Percentiles rank a stretch among this genome's conserved stretches.
phyloP scores from a whole-genome alignment of 352 stramenopile genomes.

The Elongisporangium undulatum region DNA sequence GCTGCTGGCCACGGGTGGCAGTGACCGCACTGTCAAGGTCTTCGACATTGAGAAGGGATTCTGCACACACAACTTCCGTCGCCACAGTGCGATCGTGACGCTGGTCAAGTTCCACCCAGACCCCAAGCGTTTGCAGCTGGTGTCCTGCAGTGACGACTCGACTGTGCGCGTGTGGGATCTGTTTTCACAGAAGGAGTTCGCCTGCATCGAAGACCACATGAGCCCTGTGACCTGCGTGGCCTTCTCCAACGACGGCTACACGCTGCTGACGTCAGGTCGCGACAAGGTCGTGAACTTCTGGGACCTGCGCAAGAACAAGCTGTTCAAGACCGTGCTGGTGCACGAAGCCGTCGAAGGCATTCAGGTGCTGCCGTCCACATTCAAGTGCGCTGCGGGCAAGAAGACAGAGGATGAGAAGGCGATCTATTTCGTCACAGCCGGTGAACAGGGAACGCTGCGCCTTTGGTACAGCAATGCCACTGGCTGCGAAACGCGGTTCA shows the following conservation, averaged over 20 bases:
- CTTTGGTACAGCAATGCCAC: slow-evolving; percentile 49
- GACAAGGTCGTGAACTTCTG: slow-evolving; percentile 94
- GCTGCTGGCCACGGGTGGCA: slow-evolving; percentile 94
- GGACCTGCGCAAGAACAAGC: slow-evolving; percentile 69
- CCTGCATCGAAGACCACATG: slow-evolving; percentile 94
- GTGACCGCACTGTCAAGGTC: slow-evolving; percentile 94
- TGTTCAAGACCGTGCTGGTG: slow-evolving; percentile 92
- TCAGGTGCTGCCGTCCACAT: slow-evolving; percentile 71
- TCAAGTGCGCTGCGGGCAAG: slow-evolving; percentile 39
- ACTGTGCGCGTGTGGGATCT: slow-evolving; percentile 85
- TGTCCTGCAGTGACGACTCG: slow-evolving; percentile 73
- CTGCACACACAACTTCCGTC: slow-evolving; percentile 93
- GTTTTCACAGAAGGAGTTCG: slow-evolving; percentile 77
- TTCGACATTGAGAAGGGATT: slow-evolving; percentile 92
- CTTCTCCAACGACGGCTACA: slow-evolving; percentile 87
- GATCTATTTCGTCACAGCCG: slow-evolving; percentile 91
- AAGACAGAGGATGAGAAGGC: slow-evolving; percentile 41
- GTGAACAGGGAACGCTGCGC: slow-evolving; percentile 88
- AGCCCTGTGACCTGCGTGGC: slow-evolving; percentile 92
- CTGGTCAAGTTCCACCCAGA: slow-evolving; percentile 85
- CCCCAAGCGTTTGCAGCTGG: slow-evolving; percentile 52
- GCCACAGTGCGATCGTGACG: slow-evolving; percentile 84
- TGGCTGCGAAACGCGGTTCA: slow-evolving; percentile 40
- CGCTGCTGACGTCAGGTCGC: slow-evolving; percentile 84
- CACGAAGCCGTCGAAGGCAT: slow-evolving; percentile 96